A percentile compares a stretch with the other conserved stretches of the same genome.
phyloP scores from a whole-genome alignment of 1,284 basidiomycete genomes.

The Boletellus deceptivus region DNA sequence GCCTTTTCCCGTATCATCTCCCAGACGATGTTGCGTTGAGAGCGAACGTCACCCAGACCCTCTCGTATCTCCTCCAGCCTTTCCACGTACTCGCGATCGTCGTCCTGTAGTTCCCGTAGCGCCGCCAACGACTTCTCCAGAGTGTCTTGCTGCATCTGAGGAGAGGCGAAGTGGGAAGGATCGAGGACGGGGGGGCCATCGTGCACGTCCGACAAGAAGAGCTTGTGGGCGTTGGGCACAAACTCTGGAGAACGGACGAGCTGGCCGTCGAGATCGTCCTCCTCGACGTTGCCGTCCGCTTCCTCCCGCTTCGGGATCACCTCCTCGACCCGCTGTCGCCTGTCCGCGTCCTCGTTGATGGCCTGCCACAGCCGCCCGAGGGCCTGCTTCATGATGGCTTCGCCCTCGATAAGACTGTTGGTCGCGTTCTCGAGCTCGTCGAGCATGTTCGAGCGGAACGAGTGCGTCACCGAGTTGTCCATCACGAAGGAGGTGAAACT shows the following conservation, averaged over 20 bases:
- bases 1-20: slow-evolving; percentile 68
- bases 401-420: slow-evolving; percentile 76
- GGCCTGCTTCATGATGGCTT: slow-evolving; percentile 65
- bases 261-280: slow-evolving; percentile 50
- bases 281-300: slow-evolving; percentile 51
- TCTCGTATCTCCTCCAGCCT: slow-evolving; percentile 77
- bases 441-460: slow-evolving; percentile 73
- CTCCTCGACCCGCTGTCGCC: slow-evolving; percentile 30
- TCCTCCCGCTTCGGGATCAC: slow-evolving; percentile 69
- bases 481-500: slow-evolving; percentile 80
- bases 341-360: slow-evolving; percentile 64
- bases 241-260: slow-evolving; percentile 63
- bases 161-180: slow-evolving; percentile 58
- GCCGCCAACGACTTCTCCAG: slow-evolving; percentile 70
- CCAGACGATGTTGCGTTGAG: slow-evolving; percentile 72
- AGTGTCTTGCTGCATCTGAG: slow-evolving; percentile 62
- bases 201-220: slow-evolving; percentile 56
- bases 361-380: slow-evolving; percentile 77
- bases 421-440: slow-evolving; percentile 76
- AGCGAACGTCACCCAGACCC: slow-evolving; percentile 64
- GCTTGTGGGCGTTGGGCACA: slow-evolving; percentile 59
- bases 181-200: slow-evolving; percentile 47
- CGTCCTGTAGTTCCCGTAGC: slow-evolving; percentile 74
- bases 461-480: slow-evolving; percentile 78
- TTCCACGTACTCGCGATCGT: slow-evolving; percentile 78